Conservation (phyloP, 2,329 filamentous ascomycete species). For the Colletotrichum navitas region DNA sequence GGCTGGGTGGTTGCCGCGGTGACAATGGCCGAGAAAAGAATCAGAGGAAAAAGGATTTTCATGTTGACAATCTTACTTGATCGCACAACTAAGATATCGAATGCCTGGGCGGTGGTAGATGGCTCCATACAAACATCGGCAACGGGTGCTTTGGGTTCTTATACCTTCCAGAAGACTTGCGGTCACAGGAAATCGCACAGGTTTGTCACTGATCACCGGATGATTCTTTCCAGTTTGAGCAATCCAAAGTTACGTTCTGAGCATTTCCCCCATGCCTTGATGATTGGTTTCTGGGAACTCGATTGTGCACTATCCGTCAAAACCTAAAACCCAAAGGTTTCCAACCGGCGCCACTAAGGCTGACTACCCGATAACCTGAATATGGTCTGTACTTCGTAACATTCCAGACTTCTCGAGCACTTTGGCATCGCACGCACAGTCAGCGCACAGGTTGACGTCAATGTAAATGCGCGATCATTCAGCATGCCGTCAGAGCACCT, state of each 20-base stretch:
- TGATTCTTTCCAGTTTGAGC: not conserved
- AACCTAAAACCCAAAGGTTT: not conserved
- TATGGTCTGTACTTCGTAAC: not conserved
- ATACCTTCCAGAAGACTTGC: not conserved
- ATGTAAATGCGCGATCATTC: not conserved
- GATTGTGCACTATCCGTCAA: not conserved
- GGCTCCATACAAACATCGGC: not conserved
- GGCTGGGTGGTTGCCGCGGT: not conserved
- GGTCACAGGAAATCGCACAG: not conserved
- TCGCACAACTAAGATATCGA: not conserved
- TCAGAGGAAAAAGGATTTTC: not conserved
- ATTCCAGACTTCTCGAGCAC: not conserved
- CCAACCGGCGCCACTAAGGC: not conserved
- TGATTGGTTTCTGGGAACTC: not conserved
- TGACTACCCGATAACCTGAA: not conserved
- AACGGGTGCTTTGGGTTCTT: not conserved
- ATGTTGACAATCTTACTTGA: not conserved
- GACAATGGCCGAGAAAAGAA: not conserved
- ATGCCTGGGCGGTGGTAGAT: not conserved
- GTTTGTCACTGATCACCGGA: not conserved
- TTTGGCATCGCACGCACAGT: not conserved
- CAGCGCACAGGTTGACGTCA: constrained; percentile 2
- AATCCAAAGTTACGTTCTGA: not conserved
- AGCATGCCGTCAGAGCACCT: not conserved
- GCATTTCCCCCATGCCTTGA: not conserved